Percentiles rank a stretch among this genome's conserved stretches.
Evolutionary conservation across 192 early-diverging fungal species (phyloP).

Genomic region (Coemansia sp.): DNA sequence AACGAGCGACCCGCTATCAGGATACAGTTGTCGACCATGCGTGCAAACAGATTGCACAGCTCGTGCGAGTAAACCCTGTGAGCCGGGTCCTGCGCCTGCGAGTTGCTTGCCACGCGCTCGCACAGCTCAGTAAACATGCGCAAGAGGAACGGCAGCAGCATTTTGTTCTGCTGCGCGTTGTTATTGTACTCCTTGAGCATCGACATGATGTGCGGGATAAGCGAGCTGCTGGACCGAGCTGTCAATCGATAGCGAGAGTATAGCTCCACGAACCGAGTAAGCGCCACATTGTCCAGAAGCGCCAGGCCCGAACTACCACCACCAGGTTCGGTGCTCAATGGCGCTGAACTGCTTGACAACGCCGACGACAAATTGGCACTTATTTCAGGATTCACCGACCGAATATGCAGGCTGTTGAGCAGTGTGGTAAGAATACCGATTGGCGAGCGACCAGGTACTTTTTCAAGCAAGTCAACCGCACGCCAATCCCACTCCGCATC

Average conservation of each 20-base stretch:
- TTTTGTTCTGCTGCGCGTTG: slow-evolving; percentile 29
- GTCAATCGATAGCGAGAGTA: slow-evolving; percentile 30
- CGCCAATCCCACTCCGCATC: slow-evolving; percentile 49
- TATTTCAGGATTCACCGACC: slow-evolving; percentile 11
- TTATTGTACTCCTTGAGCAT: slow-evolving; percentile 36
- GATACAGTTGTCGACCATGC: slow-evolving; percentile 70
- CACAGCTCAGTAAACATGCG: slow-evolving; percentile 51
- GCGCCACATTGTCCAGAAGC: slow-evolving; percentile 21
- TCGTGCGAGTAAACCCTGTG: slow-evolving; percentile 25
- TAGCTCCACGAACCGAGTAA: slow-evolving; percentile 43
- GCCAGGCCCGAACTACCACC: slow-evolving; percentile 11
- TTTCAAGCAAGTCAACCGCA: slow-evolving; percentile 37
- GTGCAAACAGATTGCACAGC: slow-evolving; percentile 32
- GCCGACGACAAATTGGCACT: slow-evolving; percentile 5
- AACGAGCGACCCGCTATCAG: slow-evolving; percentile 73
- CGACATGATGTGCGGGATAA: slow-evolving; percentile 29
- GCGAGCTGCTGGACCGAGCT: slow-evolving; percentile 20
- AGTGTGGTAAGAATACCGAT: slow-evolving; percentile 22
- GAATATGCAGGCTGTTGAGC: slow-evolving; percentile 31
- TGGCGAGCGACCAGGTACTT: slow-evolving; percentile 30
- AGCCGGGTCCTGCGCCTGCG: slow-evolving; percentile 15
- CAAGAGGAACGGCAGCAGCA: slow-evolving; percentile 43
- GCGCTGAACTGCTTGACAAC: slow-evolving; percentile 2
- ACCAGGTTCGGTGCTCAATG: background rate
- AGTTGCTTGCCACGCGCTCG: slow-evolving; percentile 28